Percentiles rank a stretch among this genome's conserved stretches.
Conservation (phyloP, 306 rosid species). For the Quercus suber region DNA sequence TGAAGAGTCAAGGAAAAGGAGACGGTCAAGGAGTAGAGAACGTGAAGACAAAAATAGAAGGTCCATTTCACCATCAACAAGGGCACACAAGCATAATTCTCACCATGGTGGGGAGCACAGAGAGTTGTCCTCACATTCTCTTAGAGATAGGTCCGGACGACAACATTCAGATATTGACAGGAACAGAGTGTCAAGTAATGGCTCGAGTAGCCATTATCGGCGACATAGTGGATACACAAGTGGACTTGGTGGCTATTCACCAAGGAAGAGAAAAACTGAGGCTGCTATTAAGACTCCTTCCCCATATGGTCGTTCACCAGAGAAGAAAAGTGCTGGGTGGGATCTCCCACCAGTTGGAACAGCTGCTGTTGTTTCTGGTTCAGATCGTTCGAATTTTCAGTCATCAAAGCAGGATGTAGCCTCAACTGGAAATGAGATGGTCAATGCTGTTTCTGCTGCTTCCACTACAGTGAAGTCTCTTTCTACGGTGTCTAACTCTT, state of each 20-base stretch:
- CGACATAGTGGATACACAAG: slow-evolving; percentile 52
- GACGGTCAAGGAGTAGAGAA: slow-evolving; percentile 65
- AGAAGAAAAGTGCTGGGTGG: slow-evolving; percentile 82
- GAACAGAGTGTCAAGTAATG: slow-evolving; percentile 55
- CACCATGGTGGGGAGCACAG: slow-evolving; percentile 34
- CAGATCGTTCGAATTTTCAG: slow-evolving; percentile 44
- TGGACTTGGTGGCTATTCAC: slow-evolving; percentile 98
- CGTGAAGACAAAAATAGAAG: slow-evolving; percentile 45
- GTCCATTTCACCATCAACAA: slow-evolving; percentile 53
- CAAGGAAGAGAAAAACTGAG: slow-evolving; percentile 86
- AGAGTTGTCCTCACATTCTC: slow-evolving; percentile 37
- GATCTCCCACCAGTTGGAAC: slow-evolving; percentile 59
- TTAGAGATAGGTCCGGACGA: slow-evolving; percentile 53
- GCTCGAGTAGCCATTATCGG: slow-evolving; percentile 59
- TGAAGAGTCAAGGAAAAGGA: slow-evolving; percentile 39
- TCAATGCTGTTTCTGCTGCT: slow-evolving; percentile 40
- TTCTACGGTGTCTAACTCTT: slow-evolving; percentile 30
- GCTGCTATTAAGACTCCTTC: slow-evolving; percentile 79
- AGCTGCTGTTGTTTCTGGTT: slow-evolving; percentile 42
- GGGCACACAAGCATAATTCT: slow-evolving; percentile 38
- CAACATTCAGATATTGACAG: slow-evolving; percentile 50
- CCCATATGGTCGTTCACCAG: slow-evolving; percentile 57
- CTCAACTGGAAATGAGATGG: slow-evolving; percentile 43
- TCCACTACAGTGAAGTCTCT: slow-evolving; percentile 37
- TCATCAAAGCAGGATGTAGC: slow-evolving; percentile 40